Evolutionary conservation across 2,329 filamentous ascomycete genomes (phyloP).

Genomic region (Cordyceps tenuipes): DNA sequence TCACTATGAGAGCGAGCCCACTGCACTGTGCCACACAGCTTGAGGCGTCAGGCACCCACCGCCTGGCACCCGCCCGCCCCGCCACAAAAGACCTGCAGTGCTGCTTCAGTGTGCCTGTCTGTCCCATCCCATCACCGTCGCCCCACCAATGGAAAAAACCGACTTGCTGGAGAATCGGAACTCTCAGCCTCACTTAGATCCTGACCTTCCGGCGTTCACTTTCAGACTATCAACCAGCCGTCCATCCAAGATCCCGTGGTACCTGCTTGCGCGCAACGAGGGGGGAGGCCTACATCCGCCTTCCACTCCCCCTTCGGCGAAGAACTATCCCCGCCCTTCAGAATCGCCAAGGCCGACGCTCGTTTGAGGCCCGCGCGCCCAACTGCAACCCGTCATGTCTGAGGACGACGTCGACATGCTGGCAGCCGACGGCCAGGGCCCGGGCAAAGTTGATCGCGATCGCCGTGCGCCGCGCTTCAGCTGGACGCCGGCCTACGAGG

Average conservation of each 20-base stretch:
- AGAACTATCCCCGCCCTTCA: not conserved
- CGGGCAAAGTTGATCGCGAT: constrained; percentile 29
- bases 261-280: constrained; percentile 11
- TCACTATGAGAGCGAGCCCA: too few relatives aligned
- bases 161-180: not conserved
- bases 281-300: constrained; percentile 10
- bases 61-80: not conserved
- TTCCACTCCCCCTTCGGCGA: constrained; percentile 9
- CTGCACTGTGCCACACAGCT: too few relatives aligned
- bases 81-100: not conserved
- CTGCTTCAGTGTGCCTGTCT: too few relatives aligned
- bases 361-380: not conserved
- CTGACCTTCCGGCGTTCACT: not conserved
- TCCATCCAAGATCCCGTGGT: not conserved
- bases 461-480: constrained; percentile 46
- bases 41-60: not conserved
- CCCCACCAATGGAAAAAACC: constrained; percentile 1
- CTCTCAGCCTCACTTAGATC: not conserved
- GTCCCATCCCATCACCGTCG: not conserved
- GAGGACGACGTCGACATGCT: constrained; percentile 31
- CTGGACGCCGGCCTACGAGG: constrained; percentile 51
- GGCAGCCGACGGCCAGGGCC: constrained; percentile 26
- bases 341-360: not conserved
- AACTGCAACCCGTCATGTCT: constrained; percentile 23
- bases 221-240: constrained; percentile 1